Conservation (phyloP, 305 asterid species). For the Fraxinus paxiana region DNA sequence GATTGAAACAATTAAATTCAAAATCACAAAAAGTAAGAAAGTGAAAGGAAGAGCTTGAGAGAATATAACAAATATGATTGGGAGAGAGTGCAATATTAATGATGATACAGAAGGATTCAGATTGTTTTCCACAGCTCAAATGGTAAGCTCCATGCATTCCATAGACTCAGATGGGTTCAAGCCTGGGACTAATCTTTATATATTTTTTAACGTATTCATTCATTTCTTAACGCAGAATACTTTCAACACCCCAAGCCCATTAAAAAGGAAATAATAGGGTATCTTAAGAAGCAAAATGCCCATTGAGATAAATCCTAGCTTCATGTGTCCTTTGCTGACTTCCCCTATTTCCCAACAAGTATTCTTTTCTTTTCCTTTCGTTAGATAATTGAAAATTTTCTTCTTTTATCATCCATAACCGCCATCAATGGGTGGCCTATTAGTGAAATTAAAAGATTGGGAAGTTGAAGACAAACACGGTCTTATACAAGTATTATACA, state of each 20-base stretch:
- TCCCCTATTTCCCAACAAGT: not conserved
- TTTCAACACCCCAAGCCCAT: not conserved
- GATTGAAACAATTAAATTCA: slow-evolving; percentile 1
- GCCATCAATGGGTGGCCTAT: not conserved
- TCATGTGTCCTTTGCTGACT: not conserved
- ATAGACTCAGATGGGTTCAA: not conserved
- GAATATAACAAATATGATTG: not conserved
- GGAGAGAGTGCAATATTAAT: not conserved
- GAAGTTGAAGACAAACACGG: not conserved
- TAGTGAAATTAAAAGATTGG: not conserved
- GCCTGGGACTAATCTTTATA: not conserved
- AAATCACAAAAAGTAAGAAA: not conserved
- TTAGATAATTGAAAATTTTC: not conserved
- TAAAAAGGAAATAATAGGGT: not conserved
- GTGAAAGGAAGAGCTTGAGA: not conserved
- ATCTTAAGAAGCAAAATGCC: not conserved
- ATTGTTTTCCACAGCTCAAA: not conserved
- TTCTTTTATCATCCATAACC: not conserved
- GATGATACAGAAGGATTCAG: not conserved
- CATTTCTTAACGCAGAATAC: not conserved
- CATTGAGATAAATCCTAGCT: not conserved
- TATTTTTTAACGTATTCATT: not conserved
- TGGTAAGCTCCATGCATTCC: not conserved
- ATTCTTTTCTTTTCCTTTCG: not conserved
- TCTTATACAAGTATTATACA: not conserved